Evolutionary conservation across 2,329 filamentous ascomycete species (phyloP).

Genomic region (Mariannaea elegans): DNA sequence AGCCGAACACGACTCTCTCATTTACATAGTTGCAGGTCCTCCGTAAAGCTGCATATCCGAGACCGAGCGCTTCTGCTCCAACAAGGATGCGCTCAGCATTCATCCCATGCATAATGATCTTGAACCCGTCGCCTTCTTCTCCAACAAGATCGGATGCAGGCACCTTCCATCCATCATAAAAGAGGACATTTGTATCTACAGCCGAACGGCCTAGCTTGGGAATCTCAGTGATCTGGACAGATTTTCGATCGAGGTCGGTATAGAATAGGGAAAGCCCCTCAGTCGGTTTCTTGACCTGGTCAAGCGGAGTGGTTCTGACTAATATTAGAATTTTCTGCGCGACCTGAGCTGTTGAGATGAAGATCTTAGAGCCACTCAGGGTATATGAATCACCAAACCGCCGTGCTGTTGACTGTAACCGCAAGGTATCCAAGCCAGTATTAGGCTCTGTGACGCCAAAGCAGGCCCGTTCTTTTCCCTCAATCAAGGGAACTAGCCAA

Average conservation of each 20-base stretch:
- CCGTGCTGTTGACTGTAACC: conserved; percentile 8
- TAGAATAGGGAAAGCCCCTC: conserved; percentile 22
- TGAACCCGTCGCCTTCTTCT: conserved; percentile 24
- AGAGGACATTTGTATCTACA: conserved; percentile 18
- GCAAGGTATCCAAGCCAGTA: conserved; percentile 49
- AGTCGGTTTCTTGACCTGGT: conserved; percentile 12
- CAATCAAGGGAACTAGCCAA: conserved; percentile 10
- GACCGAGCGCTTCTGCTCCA: conserved; percentile 11
- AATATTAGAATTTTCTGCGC: conserved; percentile 22
- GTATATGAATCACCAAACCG: conserved; percentile 6
- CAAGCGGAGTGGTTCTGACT: conserved; percentile 15
- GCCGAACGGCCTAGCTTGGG: conserved; percentile 22
- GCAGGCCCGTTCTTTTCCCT: conserved; percentile 21
- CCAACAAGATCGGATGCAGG: conserved; percentile 15
- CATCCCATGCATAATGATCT: conserved; percentile 29
- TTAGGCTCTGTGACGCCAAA: conserved; percentile 70
- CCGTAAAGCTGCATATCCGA: conserved; percentile 22
- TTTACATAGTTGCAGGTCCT: conserved; percentile 19
- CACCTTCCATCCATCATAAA: conserved; percentile 23
- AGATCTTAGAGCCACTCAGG: conserved; percentile 21
- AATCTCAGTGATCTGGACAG: conserved; percentile 18
- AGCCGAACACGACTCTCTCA: conserved; percentile 18
- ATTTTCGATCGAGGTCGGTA: conserved; percentile 16
- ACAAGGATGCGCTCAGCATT: conserved; percentile 27
- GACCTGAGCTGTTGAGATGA: conserved; percentile 22